Base-by-base conservation (phyloP, 2,329 filamentous ascomycete species). In the Endocalyx cinctus region DNA sequence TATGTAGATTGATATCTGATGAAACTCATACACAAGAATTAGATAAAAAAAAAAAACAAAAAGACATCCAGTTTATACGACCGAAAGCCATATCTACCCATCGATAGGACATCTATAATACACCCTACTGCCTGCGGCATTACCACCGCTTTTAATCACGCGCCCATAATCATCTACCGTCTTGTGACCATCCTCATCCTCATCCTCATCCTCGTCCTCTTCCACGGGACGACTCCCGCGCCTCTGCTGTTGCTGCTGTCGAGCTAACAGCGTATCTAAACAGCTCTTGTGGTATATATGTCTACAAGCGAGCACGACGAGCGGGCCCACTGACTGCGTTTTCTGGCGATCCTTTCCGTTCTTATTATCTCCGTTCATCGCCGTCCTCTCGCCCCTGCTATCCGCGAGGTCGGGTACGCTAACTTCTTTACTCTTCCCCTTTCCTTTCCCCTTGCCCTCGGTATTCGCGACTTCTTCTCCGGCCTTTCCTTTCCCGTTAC, bases 241-340 rank as follows among this genome's bases (percentile, higher is more conserved):
- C n/a, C n/a, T n/a, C n/a, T n/a, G n/a, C 20, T 23, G 20, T 23
- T n/a, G 20, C 8, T 8, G 20, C 8, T 23, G 66, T 40, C 72
- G 66, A 20, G 69, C 70, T 46, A 77, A 75, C 45, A 82, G 57
- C 38, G 76, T 71, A 52, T 90, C 84, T 25, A 85, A 63, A 52
- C 82, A 88, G 17, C 63, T 67, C 53, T 79, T 70, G 60, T 86
- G 82, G 48, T 82, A 84, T 13, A 84, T 75, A 56, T 86, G 82
- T 35, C 81, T 69, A 54, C 82, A 86, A 15, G 80, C 81, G 48
- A 86, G 62, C 30, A 86, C 72, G 8, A 85, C 77, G 33, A 86
- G 55, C 27, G 78, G 70, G 7, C 79, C 82, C 13, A 82, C 67
- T n/a, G 72, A 62, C 20, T 23, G 20, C n/a, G 8, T n/a, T n/a